Base-by-base conservation (phyloP, 768 basidiomycete species). In the Pleurotus ostreatus region DNA sequence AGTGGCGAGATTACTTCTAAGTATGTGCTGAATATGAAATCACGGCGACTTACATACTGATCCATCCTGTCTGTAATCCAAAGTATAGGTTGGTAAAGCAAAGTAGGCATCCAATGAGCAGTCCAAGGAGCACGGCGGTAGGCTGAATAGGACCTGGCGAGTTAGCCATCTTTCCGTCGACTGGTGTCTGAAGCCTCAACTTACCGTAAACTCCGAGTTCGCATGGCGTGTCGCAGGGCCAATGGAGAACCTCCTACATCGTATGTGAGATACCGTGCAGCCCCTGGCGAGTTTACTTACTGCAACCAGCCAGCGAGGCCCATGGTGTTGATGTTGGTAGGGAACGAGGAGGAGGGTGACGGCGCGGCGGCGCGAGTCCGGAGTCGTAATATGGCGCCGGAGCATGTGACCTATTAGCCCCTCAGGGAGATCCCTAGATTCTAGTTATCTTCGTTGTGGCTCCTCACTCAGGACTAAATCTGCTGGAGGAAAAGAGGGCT, bases 1-100 rank as follows among this genome's bases (percentile, higher is more conserved):
- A 20, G 22, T 44, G 26, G 46, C 9, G 16, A 45, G 22, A 25
- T 12, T 20, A 34, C 30, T 34, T 34, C 30, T 11, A 34, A 34
- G 30, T 34, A 9, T 34, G 34, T n/a, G 52, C 4, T 55, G 55
- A 45, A 56, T 18, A 46, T 46, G 3, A 22, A 65, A 34, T 34
- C 30, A 9, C 9, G 30, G 9, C 11, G 30, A 34, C 82, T 49
- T 62, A 90, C 91, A 93, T 93, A 63, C 85, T 86, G 60, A 93
- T 91, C 87, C 90, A 94, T 66, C 92, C 92, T 1, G 92, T 92
- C 69, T 93, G 90, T 3, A 94, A 77, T 7, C 92, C 91, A 59
- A 92, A 83, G 64, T 89, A 92, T 49, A 95, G 76, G 67, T 98
- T 98, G 25, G 94, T 97, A 69, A 94, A 93, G 69, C 92, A 94